Evolutionary conservation across 1,139 yeast species (phyloP), one percentile per base, ranked within the genome.

Genomic region (Zygosaccharomyces sapae): DNA sequence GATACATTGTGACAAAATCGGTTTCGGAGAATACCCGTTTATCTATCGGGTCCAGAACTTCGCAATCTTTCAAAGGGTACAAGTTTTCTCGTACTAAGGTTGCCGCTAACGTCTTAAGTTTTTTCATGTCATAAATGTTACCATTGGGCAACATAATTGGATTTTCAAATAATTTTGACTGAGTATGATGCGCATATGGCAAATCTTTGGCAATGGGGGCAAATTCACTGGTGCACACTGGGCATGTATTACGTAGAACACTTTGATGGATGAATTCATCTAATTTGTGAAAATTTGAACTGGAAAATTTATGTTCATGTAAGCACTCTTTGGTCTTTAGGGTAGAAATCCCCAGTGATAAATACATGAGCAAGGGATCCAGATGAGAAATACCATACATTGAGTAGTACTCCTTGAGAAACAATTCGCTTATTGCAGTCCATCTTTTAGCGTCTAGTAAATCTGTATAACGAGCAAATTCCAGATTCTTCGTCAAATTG

Each of bases 91-190:
- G 51, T 9, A 35, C 62, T 45, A 65, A 43, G 1, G 63, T 63
- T 39, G 59, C 60, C 19, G 77, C 71, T 49, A 71, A 66, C 9
- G 63, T 62, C 36, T 76, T 55, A 37, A 89, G 69, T 61, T 80
- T 81, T 45, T 76, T 77, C 55, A 77, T 74, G 27, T 94, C 92
- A 57, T 83, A 87, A 3, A 89, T 79, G 50, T 85, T 79, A 0
- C 94, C 90, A 63, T 85, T 86, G 0, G 96, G 96, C 41, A 88
- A 66, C 73, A 82, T 80, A 43, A 84, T 83, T 0, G 96, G 95
- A 58, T 86, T 85, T 5, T 78, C 76, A 57, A 81, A 87, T 42
- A 88, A 75, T 38, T 81, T 80, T 30, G 86, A 80, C 40, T 84
- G 81, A 24, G 83, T 80, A 55, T 86, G 84, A 62, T 85, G 89